These are phyloP conservation scores for Podaxis sp. DNA, from an alignment of 768 basidiomycete species.

Conservation along the genomic window DNA sequence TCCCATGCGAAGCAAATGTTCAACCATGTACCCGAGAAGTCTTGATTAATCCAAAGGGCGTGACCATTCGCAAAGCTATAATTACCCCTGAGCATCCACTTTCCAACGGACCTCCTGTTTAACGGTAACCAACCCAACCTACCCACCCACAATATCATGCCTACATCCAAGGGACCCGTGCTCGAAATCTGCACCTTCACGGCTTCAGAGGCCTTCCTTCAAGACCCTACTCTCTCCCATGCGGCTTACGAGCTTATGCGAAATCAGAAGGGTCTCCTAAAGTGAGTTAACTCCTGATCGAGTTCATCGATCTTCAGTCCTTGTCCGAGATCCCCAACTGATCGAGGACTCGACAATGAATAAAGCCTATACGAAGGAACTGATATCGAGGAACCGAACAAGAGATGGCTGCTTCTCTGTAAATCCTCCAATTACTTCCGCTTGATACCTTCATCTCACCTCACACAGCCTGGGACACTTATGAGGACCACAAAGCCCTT, in stretches of 20 bases:
- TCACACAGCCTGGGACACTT: constrained; percentile 1
- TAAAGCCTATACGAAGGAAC: constrained; percentile 3
- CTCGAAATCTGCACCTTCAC: constrained; percentile 2
- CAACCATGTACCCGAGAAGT: neutral
- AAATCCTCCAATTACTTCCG: neutral
- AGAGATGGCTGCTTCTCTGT: neutral
- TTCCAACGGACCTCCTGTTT: neutral
- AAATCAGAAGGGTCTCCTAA: neutral
- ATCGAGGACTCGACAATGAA: neutral
- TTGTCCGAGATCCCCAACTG: neutral
- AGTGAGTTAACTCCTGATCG: neutral
- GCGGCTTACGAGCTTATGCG: neutral
- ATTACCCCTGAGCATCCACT: neutral
- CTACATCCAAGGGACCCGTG: neutral
- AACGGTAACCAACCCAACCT: neutral
- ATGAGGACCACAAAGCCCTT: constrained; percentile 5
- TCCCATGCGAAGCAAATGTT: constrained; percentile 1
- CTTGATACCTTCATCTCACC: neutral
- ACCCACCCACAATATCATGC: neutral
- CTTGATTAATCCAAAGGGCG: neutral
- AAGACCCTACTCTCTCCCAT: neutral
- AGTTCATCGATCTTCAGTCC: neutral
- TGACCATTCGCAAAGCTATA: neutral
- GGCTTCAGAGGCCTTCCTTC: neutral
- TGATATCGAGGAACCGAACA: constrained; percentile 2